Conservation (phyloP, 371 early-diverging fungal genomes). For the Mucor lusitanicus region DNA sequence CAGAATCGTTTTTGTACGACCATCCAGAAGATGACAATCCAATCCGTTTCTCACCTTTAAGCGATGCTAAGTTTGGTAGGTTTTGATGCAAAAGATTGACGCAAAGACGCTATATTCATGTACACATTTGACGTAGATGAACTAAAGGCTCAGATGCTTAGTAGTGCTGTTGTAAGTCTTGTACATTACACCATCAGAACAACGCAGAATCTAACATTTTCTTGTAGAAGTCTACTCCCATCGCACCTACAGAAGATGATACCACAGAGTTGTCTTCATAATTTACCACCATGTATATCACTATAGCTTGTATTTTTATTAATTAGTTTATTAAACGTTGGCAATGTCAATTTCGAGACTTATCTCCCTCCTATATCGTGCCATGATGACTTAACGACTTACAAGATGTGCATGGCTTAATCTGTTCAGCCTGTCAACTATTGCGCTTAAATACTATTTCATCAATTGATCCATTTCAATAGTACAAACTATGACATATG, state of each 20-base stretch:
- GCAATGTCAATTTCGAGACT: no score
- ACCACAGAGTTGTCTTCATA: background rate
- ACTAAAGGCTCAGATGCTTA: background rate
- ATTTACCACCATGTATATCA: background rate
- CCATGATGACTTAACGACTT: no score
- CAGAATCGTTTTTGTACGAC: slow-evolving; percentile 71
- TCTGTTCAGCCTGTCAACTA: no score
- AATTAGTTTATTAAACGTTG: no score
- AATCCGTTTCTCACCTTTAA: slow-evolving; percentile 61
- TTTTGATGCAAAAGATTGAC: background rate
- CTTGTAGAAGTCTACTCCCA: background rate
- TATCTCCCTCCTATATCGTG: no score
- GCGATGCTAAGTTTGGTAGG: slow-evolving; percentile 58
- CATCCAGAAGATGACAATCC: slow-evolving; percentile 60
- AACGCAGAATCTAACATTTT: background rate
- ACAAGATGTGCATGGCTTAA: no score
- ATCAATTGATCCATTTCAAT: no score
- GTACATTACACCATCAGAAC: background rate
- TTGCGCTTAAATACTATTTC: no score
- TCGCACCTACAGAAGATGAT: background rate
- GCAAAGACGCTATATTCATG: background rate
- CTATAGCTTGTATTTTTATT: no score
- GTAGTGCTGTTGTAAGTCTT: background rate
- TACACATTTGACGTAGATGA: background rate
- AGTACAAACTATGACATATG: no score